Evolutionary conservation across 345 rosid species (phyloP), one percentile per base, ranked within the genome.

Genomic region (Hibiscus tridactylites): DNA sequence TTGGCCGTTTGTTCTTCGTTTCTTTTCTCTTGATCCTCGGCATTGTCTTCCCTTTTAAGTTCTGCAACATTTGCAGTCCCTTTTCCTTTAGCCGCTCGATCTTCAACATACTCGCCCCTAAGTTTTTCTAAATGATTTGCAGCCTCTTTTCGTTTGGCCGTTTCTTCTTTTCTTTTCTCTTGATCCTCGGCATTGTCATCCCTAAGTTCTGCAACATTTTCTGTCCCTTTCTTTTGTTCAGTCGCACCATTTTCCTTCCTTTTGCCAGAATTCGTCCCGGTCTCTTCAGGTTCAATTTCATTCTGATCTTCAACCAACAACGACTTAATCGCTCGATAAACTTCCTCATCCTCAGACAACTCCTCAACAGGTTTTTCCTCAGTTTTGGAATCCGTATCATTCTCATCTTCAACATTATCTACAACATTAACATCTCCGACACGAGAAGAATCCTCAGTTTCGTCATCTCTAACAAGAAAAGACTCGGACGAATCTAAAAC

Each of bases 381-480:
- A n/a, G 2, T 72, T 16, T 70, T 3, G 3, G 16, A 58, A 3
- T 54, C 72, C 54, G 44, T 66, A 46, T 80, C 76, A 3, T 69
- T 77, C 73, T 75, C 72, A 74, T 71, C 66, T 15, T 79, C 77
- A 2, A 68, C 63, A 42, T 77, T 76, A 62, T 78, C 9, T 60
- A 73, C 9, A 29, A 73, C 71, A 1, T n/a, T 2, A 61, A 15
- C 5, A 42, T 21, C 9, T 54, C 24, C 29, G 0, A 21, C 42
- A 49, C 16, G n/a, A 65, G 50, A 46, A 46, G 50, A 46, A 46
- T 79, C 78, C 59, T 74, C 80, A 46, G 2, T 65, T 39, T 65
- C 75, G 1, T 70, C 77, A 3, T 42, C 35, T 58, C 46, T 62
- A 71, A 47, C 78, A 39, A 56, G 56, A 29, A 73, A 35, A 53